Conservation (phyloP, 78 protist species). For the Goniomonas avonlea region DNA sequence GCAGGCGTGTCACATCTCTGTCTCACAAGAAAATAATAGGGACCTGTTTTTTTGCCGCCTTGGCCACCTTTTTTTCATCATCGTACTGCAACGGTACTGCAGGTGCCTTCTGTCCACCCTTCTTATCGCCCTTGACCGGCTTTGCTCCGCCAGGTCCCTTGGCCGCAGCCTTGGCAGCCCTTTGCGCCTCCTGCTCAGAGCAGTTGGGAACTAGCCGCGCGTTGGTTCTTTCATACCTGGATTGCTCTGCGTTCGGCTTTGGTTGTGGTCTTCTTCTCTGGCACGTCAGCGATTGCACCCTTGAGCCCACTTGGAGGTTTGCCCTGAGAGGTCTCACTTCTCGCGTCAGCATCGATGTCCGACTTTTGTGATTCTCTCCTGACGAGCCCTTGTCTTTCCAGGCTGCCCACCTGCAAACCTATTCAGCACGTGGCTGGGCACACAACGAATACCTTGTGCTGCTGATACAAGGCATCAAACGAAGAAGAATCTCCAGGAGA, state of each 20-base stretch:
- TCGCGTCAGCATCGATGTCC: too few species aligned
- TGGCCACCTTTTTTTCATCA: slow-evolving; percentile 17
- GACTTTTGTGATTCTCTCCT: too few species aligned
- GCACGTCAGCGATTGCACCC: too few species aligned
- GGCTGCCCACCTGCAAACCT: too few species aligned
- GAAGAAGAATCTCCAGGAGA: too few species aligned
- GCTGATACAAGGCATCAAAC: too few species aligned
- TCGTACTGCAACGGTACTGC: slow-evolving; percentile 17
- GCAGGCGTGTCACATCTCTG: not conserved
- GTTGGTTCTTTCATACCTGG: not conserved
- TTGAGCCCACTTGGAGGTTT: too few species aligned
- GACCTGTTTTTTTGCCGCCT: not conserved
- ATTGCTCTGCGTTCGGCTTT: slow-evolving; percentile 9
- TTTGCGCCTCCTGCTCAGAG: slow-evolving; percentile 6
- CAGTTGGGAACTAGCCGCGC: not conserved
- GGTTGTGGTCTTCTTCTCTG: not conserved
- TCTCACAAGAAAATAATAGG: too few species aligned
- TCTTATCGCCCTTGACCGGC: slow-evolving; percentile 18
- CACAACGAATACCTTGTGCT: too few species aligned
- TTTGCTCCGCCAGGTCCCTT: not conserved
- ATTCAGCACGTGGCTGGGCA: too few species aligned
- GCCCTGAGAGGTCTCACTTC: too few species aligned
- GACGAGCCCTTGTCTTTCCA: too few species aligned
- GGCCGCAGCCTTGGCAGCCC: slow-evolving; percentile 5
- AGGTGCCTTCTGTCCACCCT: not conserved